A percentile compares a stretch with the other conserved stretches of the same genome.
Conservation (phyloP, 345 rosid genomes). For the Boechera retrofracta region DNA sequence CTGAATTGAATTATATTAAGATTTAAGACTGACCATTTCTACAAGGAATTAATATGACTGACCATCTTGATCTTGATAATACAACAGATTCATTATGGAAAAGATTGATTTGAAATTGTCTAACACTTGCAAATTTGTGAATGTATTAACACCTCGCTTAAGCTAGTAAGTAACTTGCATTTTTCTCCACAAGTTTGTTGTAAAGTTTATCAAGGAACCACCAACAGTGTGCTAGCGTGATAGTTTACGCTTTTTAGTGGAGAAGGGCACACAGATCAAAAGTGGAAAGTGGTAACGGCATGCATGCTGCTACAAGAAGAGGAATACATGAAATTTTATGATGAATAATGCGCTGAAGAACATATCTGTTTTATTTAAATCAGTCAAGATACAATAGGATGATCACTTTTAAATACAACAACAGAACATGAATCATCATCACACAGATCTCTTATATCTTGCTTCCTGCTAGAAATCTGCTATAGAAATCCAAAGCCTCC, state of each 20-base stretch:
- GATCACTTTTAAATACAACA: background rate
- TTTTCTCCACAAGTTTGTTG: too few species aligned
- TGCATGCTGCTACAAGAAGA: background rate
- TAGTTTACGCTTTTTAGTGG: background rate
- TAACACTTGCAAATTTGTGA: background rate
- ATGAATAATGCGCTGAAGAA: background rate
- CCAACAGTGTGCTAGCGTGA: too few species aligned
- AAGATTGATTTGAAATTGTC: background rate
- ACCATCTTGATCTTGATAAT: background rate
- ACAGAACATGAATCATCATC: background rate
- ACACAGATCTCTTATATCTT: slow-evolving; percentile 42
- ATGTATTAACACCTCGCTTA: too few species aligned
- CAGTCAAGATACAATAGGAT: slow-evolving; percentile 4
- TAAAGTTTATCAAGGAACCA: too few species aligned
- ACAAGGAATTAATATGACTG: too few species aligned
- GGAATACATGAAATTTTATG: background rate
- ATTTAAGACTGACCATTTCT: too few species aligned
- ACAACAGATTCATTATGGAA: background rate
- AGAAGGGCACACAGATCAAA: background rate
- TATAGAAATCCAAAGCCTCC: slow-evolving; percentile 80
- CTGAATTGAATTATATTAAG: too few species aligned
- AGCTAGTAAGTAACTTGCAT: background rate
- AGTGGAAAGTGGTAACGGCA: background rate
- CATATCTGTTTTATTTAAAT: slow-evolving; percentile 26
- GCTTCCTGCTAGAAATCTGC: slow-evolving; percentile 69